Percentiles rank a stretch among this genome's conserved stretches.
Conservation (phyloP, 805 yeast genomes). For the Priceomyces medius region DNA sequence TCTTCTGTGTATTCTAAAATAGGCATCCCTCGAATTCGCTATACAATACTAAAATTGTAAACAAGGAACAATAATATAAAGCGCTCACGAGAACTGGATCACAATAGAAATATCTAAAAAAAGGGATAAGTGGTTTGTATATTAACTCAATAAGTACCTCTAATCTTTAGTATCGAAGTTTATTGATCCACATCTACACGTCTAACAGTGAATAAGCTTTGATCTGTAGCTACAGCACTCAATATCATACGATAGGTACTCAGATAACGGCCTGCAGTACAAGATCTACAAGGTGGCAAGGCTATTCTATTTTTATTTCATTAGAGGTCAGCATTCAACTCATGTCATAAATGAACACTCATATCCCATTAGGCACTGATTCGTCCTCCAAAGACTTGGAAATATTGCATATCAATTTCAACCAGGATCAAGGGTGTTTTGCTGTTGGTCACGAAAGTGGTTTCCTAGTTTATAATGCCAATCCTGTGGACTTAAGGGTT, state of each 20-base stretch:
- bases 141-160: neutral
- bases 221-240: neutral
- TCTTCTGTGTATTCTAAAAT: neutral
- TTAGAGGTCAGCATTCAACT: neutral
- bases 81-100: neutral
- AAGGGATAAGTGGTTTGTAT: neutral
- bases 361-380: conserved; percentile 14
- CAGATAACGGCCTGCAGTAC: neutral
- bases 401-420: conserved; percentile 62
- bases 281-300: conserved; percentile 1
- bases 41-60: conserved; percentile 3
- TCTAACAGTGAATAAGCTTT: neutral
- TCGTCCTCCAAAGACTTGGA: conserved; percentile 12
- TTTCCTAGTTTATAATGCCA: conserved; percentile 80
- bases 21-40: conserved; percentile 4
- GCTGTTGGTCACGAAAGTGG: conserved; percentile 80
- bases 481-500: conserved; percentile 79
- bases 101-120: neutral
- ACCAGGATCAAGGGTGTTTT: conserved; percentile 89
- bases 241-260: neutral
- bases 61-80: neutral
- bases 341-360: conserved; percentile 18
- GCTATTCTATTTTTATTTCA: neutral
- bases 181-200: neutral
- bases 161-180: neutral